Percentiles rank a stretch among this genome's conserved stretches.
Evolutionary conservation across 352 stramenopile species (phyloP).

Genomic region (Phytophthora constricta): DNA sequence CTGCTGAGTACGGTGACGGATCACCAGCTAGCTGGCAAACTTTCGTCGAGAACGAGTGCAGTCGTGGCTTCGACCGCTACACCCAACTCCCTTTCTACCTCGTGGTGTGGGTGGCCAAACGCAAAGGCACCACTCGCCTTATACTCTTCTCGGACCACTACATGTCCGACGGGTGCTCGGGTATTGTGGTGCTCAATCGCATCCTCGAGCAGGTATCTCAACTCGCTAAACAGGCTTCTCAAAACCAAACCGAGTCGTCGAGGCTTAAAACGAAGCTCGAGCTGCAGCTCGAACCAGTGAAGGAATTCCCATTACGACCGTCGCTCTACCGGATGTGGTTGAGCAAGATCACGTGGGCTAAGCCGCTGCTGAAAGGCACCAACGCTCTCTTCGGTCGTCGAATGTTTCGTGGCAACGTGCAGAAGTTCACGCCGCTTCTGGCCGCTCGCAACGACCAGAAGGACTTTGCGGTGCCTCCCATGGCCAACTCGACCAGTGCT

Average conservation of each 20-base stretch:
- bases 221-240: constrained; percentile 20
- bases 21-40: constrained; percentile 45
- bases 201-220: constrained; percentile 40
- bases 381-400: constrained; percentile 33
- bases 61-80: constrained; percentile 44
- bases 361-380: constrained; percentile 32
- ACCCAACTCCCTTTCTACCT: constrained; percentile 49
- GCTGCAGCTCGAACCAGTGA: background rate
- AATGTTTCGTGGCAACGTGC: constrained; percentile 27
- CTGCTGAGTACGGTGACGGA: constrained; percentile 35
- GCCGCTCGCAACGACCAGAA: constrained; percentile 28
- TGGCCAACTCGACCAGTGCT: constrained; percentile 40
- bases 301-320: constrained; percentile 35
- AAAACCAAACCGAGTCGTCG: constrained; percentile 13
- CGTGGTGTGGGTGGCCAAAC: constrained; percentile 40
- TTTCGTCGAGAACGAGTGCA: constrained; percentile 53
- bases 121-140: constrained; percentile 30
- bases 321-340: constrained; percentile 47
- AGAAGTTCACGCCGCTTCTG: constrained; percentile 40
- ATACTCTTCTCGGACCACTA: constrained; percentile 62
- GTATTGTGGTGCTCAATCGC: constrained; percentile 46
- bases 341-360: constrained; percentile 27
- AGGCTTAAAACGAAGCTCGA: constrained; percentile 1
- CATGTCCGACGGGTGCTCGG: constrained; percentile 50
- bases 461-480: constrained; percentile 37